Conservation (phyloP, 1,284 basidiomycete genomes). For the Papiliotrema flavescens region DNA sequence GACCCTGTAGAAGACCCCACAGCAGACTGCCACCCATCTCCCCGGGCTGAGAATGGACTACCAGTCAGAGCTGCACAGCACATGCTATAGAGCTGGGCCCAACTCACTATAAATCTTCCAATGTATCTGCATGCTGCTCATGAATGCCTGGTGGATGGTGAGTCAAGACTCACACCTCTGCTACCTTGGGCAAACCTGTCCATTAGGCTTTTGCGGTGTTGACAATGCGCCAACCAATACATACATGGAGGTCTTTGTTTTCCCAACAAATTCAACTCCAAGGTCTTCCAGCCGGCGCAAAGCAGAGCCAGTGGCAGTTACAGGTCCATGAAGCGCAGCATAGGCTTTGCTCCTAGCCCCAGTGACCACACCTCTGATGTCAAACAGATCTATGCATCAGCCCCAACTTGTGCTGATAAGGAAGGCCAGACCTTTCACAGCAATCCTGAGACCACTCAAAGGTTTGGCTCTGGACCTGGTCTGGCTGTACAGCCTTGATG, state of each 20-base stretch:
- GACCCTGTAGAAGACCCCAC: slow-evolving; percentile 50
- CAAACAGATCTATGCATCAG: slow-evolving; percentile 29
- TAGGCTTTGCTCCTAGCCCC: slow-evolving; percentile 22
- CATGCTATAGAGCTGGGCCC: not conserved
- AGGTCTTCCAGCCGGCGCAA: slow-evolving; percentile 53
- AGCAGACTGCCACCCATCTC: slow-evolving; percentile 54
- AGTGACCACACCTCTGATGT: slow-evolving; percentile 27
- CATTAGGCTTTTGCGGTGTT: no score
- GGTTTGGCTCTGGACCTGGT: slow-evolving; percentile 9
- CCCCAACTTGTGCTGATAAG: not conserved
- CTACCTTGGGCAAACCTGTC: no score
- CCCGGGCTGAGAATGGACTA: slow-evolving; percentile 56
- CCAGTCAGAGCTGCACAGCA: not conserved
- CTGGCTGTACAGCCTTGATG: slow-evolving; percentile 31
- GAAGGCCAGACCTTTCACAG: slow-evolving; percentile 34
- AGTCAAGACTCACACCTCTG: not conserved
- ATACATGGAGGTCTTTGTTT: slow-evolving; percentile 56
- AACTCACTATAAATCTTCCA: slow-evolving; percentile 48
- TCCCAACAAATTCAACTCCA: slow-evolving; percentile 55
- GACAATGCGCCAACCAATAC: no score
- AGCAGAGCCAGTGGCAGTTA: slow-evolving; percentile 22
- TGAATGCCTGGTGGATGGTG: not conserved
- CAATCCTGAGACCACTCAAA: slow-evolving; percentile 29
- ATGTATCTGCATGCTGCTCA: slow-evolving; percentile 50
- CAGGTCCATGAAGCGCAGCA: slow-evolving; percentile 11